phyloP scores from a whole-genome alignment of 306 rosid species.

The Mimosa pudica region DNA sequence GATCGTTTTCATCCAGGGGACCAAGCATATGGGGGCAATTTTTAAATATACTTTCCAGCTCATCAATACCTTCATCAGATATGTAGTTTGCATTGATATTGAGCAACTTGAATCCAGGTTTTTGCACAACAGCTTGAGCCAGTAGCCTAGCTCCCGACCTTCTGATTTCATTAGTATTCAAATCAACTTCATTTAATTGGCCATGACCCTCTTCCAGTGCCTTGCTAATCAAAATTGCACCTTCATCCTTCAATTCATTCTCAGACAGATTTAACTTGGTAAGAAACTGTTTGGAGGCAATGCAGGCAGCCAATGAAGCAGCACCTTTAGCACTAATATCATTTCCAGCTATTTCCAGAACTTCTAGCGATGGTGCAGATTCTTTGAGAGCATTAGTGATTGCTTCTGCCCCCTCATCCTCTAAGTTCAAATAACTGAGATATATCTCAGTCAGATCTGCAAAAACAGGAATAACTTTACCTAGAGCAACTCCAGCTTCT shows the following conservation, averaged over 20 bases:
- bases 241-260: constrained; percentile 89
- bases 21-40: constrained; percentile 61
- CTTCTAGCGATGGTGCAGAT: constrained; percentile 73
- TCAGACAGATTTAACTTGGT: constrained; percentile 66
- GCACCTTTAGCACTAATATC: constrained; percentile 69
- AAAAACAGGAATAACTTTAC: constrained; percentile 61
- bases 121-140: constrained; percentile 71
- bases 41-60: constrained; percentile 60
- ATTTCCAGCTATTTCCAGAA: constrained; percentile 84
- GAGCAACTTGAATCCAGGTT: constrained; percentile 74
- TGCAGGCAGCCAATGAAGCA: constrained; percentile 64
- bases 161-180: constrained; percentile 65
- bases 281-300: constrained; percentile 68
- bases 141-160: constrained; percentile 79
- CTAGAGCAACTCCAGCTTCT: constrained; percentile 76
- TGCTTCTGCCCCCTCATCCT: constrained; percentile 79
- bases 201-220: constrained; percentile 67
- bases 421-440: constrained; percentile 81
- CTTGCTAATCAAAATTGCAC: constrained; percentile 68
- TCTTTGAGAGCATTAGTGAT: constrained; percentile 67
- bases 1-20: constrained; percentile 85
- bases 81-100: constrained; percentile 69
- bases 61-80: constrained; percentile 80
- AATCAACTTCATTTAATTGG: constrained; percentile 74
- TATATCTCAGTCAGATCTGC: constrained; percentile 69